Evolutionary conservation across 108 stramenopile genomes (phyloP), one percentile per base, ranked within the genome.

Genomic region (Aureococcus anophagefferens): DNA sequence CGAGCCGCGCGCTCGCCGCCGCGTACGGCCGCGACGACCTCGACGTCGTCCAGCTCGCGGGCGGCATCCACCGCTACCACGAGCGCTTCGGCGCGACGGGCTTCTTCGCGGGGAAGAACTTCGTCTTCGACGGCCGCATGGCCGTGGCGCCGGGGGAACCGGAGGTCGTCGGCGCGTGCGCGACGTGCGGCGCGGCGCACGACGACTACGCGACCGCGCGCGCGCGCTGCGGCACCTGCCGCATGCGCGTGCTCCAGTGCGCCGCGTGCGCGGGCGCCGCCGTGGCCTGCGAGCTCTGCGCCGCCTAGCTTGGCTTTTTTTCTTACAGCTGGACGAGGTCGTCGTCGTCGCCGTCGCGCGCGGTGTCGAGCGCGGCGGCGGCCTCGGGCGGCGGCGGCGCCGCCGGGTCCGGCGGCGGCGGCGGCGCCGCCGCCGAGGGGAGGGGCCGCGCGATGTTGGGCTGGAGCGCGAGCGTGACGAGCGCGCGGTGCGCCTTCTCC

Each of bases 61-160:
- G 96, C 11, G 96, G 96, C 4, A 97, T 97, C 44, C 92, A 94
- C 75, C 83, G 93, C 7, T 97, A 97, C 81, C 76, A 94, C 71
- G 91, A 97, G 74, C 75, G 76, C 46, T 97, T 81, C 73, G 91
- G 89, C 17, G 79, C 79, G 45, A 66, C 77, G 63, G 93, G 94
- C 11, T 86, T 85, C 77, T 95, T 92, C 76, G 80, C 81, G 66
- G 96, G 96, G 16, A 87, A 89, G 68, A 90, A 93, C 71, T 94
- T 95, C 83, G 92, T 93, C 7, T 97, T 95, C 71, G 96, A 97
- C 74, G 84, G n/a, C 21, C 21, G 67, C 29, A 36, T 35, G 67
- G 36, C n/a, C 37, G 67, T 44, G 28, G 25, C 21, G 34, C 30
- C 31, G 29, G 67, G 67, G 18, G 44, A 44, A 5, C 40, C 40